These are phyloP conservation scores for Boletales sp. DNA, from an alignment of 768 basidiomycete species.

Conservation along the genomic window DNA sequence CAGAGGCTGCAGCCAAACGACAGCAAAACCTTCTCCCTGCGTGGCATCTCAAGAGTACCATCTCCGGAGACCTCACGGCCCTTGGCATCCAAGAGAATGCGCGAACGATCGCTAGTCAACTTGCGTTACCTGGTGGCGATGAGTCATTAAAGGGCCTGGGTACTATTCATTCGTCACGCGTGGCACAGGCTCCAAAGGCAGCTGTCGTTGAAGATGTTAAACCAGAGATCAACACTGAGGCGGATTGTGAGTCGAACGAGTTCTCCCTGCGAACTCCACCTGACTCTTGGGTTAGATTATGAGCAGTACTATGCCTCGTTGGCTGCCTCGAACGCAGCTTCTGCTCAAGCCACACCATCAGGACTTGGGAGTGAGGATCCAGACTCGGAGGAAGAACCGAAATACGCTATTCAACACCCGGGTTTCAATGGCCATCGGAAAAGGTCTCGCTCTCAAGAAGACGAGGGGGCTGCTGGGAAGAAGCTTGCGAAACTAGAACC, in stretches of 20 bases:
- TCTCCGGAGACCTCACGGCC: slow-evolving; percentile 87
- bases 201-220: slow-evolving; percentile 33
- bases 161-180: slow-evolving; percentile 40
- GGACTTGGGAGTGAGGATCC: slow-evolving; percentile 51
- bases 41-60: slow-evolving; percentile 96
- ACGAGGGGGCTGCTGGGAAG: slow-evolving; percentile 40
- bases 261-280: not conserved
- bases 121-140: slow-evolving; percentile 52
- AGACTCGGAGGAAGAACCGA: slow-evolving; percentile 71
- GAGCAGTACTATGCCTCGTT: slow-evolving; percentile 82
- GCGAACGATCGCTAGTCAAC: slow-evolving; percentile 41
- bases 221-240: slow-evolving; percentile 51
- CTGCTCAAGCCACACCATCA: slow-evolving; percentile 60
- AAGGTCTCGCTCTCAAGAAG: slow-evolving; percentile 64
- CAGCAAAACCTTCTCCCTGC: slow-evolving; percentile 89
- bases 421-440: slow-evolving; percentile 74
- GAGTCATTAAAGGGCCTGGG: slow-evolving; percentile 71
- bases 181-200: slow-evolving; percentile 26
- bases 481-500: slow-evolving; percentile 44
- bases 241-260: slow-evolving; percentile 52
- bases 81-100: slow-evolving; percentile 74
- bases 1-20: slow-evolving; percentile 79
- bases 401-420: slow-evolving; percentile 61
- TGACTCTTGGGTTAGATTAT: slow-evolving; percentile 48
- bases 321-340: slow-evolving; percentile 58